Evolutionary conservation across 1,284 basidiomycete genomes (phyloP), one percentile per base, ranked within the genome.

Genomic region (Ganoderma sp.): DNA sequence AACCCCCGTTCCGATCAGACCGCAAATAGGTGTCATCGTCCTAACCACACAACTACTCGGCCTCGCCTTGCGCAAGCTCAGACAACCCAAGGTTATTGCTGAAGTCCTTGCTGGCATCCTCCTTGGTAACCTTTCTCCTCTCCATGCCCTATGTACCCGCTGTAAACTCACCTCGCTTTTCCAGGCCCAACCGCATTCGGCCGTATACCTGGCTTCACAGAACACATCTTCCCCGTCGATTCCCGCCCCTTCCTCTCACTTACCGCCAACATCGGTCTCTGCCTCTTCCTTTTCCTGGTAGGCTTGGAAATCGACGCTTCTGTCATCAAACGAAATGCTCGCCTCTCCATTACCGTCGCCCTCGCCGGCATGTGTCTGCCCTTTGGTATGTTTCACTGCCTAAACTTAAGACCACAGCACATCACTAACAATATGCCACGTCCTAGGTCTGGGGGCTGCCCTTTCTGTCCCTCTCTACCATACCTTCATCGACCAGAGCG

Each of bases 211-310:
- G 89, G 90, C 41, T 98, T 98, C 81, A 90, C 94, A 2, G 64
- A 89, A 45, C 88, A 90, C 75, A 90, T 98, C 72, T 98, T 98
- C 78, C 95, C 96, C 0, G 3, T 81, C 0, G 78, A 79, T 0
- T 96, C 95, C 0, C 74, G 88, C 3, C 84, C 95, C 0, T 97
- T 89, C 78, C 90, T 99, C 62, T 91, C 89, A 58, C 90, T 98
- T 59, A 90, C 94, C 37, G 94, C 96, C n/a, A 97, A 93, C 73
- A 93, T 99, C 71, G 97, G 97, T 25, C 87, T 98, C 17, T 94
- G 95, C 76, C 88, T 98, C 66, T 97, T 97, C 81, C 86, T 98
- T 6, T 97, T 97, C 81, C 86, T 97, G 65, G 92, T 99, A 58
- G 97, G 97, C 5, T 84, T 95, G 43, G 94, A 98, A 81, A 95